Evolutionary conservation across 2,329 filamentous ascomycete genomes (phyloP).

Genomic region (Colletotrichum abscissum): DNA sequence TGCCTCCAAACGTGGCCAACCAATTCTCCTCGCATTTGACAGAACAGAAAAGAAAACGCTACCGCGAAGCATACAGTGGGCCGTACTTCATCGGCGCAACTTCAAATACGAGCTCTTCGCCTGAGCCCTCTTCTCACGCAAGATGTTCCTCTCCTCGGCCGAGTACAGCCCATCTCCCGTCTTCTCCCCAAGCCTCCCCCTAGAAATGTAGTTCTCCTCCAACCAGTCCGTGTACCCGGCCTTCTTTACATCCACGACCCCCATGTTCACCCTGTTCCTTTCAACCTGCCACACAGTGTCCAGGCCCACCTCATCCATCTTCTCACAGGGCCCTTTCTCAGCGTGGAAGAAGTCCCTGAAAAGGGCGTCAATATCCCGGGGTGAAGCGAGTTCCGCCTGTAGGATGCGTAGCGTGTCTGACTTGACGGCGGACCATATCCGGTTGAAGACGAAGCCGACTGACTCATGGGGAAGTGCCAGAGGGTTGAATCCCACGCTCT

Average conservation of each 20-base stretch:
- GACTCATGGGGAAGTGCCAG: conserved; percentile 43
- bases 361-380: conserved; percentile 45
- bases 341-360: conserved; percentile 45
- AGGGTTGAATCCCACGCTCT: conserved; percentile 42
- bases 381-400: conserved; percentile 44
- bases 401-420: conserved; percentile 46
- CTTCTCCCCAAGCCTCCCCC: conserved; percentile 44
- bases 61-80: too few species aligned
- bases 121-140: conserved; percentile 37
- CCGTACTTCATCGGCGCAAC: neutral
- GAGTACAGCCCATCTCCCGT: conserved; percentile 43
- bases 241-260: conserved; percentile 23
- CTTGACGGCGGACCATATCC: conserved; percentile 49
- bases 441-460: conserved; percentile 48
- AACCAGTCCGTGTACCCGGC: conserved; percentile 38
- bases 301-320: conserved; percentile 48
- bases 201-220: conserved; percentile 41
- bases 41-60: too few species aligned
- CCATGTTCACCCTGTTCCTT: conserved; percentile 37
- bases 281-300: conserved; percentile 46
- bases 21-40: too few species aligned
- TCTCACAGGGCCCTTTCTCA: conserved; percentile 43
- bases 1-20: too few species aligned
- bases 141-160: conserved; percentile 38
- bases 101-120: conserved; percentile 6